These are phyloP conservation scores for Cyanodermella asteris DNA, from an alignment of 2,329 filamentous ascomycete species.

Conservation along the genomic window DNA sequence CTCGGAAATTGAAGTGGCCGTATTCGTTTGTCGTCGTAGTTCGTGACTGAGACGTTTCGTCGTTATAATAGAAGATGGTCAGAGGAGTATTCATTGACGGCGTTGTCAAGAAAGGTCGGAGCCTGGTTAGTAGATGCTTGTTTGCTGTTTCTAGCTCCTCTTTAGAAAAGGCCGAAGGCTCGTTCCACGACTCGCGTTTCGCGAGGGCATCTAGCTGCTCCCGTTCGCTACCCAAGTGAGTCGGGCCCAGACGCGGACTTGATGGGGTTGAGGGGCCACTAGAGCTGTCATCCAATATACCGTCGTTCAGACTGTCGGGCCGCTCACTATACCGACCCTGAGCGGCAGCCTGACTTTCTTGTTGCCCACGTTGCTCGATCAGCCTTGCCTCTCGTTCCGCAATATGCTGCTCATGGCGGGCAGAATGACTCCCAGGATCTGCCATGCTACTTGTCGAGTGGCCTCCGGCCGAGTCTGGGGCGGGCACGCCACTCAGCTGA, in stretches of 20 bases:
- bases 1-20: constrained; percentile 67
- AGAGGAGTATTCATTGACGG: constrained; percentile 58
- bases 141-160: constrained; percentile 64
- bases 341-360: constrained; percentile 47
- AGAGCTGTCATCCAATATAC: constrained; percentile 16
- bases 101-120: constrained; percentile 76
- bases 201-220: constrained; percentile 15
- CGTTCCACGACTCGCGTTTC: constrained; percentile 27
- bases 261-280: constrained; percentile 16
- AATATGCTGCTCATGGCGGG: constrained; percentile 36
- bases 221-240: too few relatives aligned
- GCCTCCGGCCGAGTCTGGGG: constrained; percentile 28
- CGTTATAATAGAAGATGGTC: constrained; percentile 89
- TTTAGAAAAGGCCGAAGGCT: constrained; percentile 43
- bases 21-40: constrained; percentile 71
- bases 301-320: too few relatives aligned
- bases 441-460: constrained; percentile 25
- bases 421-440: constrained; percentile 25
- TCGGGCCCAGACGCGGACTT: too few relatives aligned
- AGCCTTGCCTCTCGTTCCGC: constrained; percentile 55
- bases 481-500: constrained; percentile 68
- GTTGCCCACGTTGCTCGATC: constrained; percentile 50
- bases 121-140: constrained; percentile 62
- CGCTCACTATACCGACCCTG: constrained; percentile 54
- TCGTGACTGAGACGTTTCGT: constrained; percentile 56